Evolutionary conservation across 2,329 filamentous ascomycete genomes (phyloP), one percentile per base, ranked within the genome.

Genomic region (Pseudopyricularia cyperi): DNA sequence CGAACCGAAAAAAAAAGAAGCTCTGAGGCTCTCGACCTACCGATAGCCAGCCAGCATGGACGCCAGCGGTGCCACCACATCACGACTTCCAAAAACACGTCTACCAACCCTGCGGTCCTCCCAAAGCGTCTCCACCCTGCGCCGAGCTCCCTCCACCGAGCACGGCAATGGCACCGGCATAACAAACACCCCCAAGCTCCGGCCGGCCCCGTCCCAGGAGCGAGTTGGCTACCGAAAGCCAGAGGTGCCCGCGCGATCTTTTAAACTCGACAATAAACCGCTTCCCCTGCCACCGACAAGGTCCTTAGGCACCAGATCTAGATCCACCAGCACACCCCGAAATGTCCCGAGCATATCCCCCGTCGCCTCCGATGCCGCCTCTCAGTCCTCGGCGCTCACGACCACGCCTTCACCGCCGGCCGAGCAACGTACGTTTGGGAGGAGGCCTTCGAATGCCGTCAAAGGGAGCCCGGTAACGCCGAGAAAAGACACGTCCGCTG

Each of bases 101-200:
- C 51, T 4, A 7, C 48, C 37, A 9, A 28, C 28, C 22, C 49
- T 34, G 24, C 46, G 12, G 47, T 46, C 3, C 7, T 44, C 24
- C 5, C 12, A 37, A 46, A 48, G 14, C 11, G 28, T 51, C 14
- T 46, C 52, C 7, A 30, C 50, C 7, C 48, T 60, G 19, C 59
- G 59, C 2, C 49, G 55, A 9, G 54, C 57, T 7, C 49, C 58
- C 1, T 62, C 60, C 15, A 51, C 55, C 14, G 57, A 59, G 34
- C 58, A 51, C 14, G 35, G 44, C 24, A 42, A 52, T 42, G 60
- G 59, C 19, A 65, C 68, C 28, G n/a, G n/a, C n/a, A n/a, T n/a
- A n/a, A 56, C 71, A 44, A 66, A 66, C 53, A 67, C 65, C 46
- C 68, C 70, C 15, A 68, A 68, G 52, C 62, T 73, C 12, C 68